These are phyloP conservation scores for Linnemannia elongata DNA, from an alignment of 192 early-diverging fungal genomes.

Conservation along the genomic window DNA sequence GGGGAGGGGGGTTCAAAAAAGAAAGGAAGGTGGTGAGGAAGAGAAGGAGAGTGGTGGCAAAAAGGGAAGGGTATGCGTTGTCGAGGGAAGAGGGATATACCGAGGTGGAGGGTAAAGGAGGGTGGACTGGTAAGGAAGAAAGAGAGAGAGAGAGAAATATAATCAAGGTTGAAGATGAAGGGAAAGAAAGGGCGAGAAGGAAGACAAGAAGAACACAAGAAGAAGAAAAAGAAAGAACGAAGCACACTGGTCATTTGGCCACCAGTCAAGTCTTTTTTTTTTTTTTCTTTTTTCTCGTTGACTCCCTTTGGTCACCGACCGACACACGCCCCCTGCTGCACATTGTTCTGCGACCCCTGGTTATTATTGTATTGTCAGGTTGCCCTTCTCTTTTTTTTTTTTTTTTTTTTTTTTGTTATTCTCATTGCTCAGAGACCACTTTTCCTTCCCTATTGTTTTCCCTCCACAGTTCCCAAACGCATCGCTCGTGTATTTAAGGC, in stretches of 20 bases:
- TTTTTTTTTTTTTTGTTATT: conserved; percentile 1
- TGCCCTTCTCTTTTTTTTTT: too few relatives aligned
- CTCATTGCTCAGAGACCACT: background rate
- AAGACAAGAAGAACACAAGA: background rate
- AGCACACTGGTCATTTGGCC: background rate
- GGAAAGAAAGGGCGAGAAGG: background rate
- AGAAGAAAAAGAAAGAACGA: background rate
- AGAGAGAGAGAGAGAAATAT: background rate
- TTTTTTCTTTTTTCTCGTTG: too few relatives aligned
- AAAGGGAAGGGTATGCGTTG: background rate
- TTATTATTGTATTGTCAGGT: too few relatives aligned
- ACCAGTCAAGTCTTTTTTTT: background rate
- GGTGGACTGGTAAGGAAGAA: background rate
- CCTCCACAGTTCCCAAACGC: background rate
- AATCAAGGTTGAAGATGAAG: background rate
- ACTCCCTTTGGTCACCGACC: too few relatives aligned
- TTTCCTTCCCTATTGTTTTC: background rate
- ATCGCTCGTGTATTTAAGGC: too few relatives aligned
- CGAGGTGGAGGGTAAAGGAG: background rate
- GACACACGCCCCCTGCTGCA: too few relatives aligned
- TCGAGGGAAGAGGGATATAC: background rate
- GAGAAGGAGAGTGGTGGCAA: background rate
- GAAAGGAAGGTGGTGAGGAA: background rate
- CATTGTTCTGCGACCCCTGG: too few relatives aligned
- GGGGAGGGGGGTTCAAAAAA: background rate